Conservation (phyloP, 371 early-diverging fungal genomes). For the Quaeritorhiza haematococci region DNA sequence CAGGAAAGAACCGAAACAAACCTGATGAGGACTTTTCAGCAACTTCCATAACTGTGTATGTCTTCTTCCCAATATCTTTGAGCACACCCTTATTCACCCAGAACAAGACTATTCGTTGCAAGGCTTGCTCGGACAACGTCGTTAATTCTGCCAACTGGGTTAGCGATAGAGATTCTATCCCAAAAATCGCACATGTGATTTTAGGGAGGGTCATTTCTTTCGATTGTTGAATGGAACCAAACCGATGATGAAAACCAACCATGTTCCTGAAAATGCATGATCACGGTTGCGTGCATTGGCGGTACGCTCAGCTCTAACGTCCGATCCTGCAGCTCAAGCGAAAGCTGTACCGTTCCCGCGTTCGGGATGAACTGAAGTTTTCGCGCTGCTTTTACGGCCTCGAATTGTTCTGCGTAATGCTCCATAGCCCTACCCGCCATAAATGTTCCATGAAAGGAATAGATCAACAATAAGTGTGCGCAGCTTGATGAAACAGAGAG, state of each 20-base stretch:
- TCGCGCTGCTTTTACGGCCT: not conserved
- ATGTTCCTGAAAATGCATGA: not conserved
- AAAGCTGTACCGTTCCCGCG: conserved; percentile 1
- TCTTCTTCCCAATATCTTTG: no score
- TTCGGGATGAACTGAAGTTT: conserved; percentile 3
- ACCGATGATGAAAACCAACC: no score
- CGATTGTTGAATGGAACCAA: no score
- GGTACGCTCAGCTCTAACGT: not conserved
- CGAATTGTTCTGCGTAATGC: not conserved
- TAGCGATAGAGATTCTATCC: not conserved
- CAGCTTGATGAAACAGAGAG: no score
- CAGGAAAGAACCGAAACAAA: no score
- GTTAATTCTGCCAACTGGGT: not conserved
- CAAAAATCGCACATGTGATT: not conserved
- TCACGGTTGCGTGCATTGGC: not conserved
- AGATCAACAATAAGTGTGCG: no score
- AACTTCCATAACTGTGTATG: no score
- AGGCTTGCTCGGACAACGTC: not conserved
- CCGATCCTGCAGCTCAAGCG: conserved; percentile 1
- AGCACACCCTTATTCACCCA: no score
- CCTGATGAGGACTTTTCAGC: no score
- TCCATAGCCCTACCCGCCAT: no score
- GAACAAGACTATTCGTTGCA: no score
- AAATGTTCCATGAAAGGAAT: no score
- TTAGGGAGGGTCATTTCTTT: not conserved